Evolutionary conservation across 176 grass and related monocot species (phyloP).

Genomic region (Secale cereale): DNA sequence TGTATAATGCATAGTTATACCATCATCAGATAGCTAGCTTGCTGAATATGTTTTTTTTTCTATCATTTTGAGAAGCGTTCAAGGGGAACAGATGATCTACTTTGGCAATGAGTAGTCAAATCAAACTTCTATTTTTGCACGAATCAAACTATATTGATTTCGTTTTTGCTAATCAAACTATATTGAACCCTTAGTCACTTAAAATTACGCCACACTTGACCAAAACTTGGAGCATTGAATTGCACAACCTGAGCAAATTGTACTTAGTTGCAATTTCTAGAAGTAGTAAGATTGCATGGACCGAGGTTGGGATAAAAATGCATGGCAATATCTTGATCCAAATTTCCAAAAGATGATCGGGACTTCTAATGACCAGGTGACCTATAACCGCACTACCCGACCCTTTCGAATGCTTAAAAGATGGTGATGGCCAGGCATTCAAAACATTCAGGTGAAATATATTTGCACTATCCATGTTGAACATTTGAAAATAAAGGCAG

Average conservation of each 20-base stretch:
- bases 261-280: background rate
- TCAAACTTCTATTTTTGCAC: background rate
- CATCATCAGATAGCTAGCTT: background rate
- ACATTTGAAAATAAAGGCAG: background rate
- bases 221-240: background rate
- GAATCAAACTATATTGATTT: background rate
- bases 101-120: background rate
- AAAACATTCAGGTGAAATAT: background rate
- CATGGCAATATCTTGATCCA: background rate
- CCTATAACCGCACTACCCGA: background rate
- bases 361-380: no score
- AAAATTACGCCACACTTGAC: background rate
- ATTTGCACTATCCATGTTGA: background rate
- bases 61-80: background rate
- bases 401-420: background rate
- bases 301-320: background rate
- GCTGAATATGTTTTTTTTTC: background rate
- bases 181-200: background rate
- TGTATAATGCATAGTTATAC: no score
- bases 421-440: background rate
- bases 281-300: background rate
- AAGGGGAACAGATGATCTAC: background rate
- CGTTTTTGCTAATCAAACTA: background rate
- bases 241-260: background rate
- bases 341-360: background rate